Evolutionary conservation across 2,329 filamentous ascomycete species (phyloP).

Genomic region (Clonostachys rhizophaga): DNA sequence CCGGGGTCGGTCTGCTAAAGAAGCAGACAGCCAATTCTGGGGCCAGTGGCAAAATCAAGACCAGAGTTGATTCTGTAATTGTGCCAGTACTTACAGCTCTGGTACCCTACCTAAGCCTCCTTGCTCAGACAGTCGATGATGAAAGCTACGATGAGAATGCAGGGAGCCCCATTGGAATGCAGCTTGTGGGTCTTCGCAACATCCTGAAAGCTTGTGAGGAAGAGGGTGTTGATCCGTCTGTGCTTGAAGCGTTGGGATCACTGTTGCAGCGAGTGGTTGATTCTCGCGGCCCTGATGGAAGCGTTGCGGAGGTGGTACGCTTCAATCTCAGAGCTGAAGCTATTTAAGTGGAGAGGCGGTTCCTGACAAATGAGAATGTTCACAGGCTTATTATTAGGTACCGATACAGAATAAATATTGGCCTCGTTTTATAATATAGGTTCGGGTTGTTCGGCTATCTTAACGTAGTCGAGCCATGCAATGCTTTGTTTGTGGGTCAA

Average conservation of each 20-base stretch:
- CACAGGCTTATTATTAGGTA: too few species aligned
- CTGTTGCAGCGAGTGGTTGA: conserved; percentile 8
- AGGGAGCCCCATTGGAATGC: conserved; percentile 18
- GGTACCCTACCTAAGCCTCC: conserved; percentile 11
- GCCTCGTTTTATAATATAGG: too few species aligned
- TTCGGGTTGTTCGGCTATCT: too few species aligned
- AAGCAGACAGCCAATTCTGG: conserved; percentile 3
- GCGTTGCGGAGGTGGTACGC: conserved; percentile 1
- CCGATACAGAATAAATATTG: too few species aligned
- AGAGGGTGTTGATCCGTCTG: conserved; percentile 10
- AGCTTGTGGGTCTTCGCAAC: conserved; percentile 11
- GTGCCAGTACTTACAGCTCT: conserved; percentile 14
- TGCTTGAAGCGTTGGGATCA: background rate
- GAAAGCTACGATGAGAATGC: conserved; percentile 12
- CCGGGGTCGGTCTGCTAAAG: conserved; percentile 14
- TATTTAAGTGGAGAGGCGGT: too few species aligned
- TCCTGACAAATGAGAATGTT: too few species aligned
- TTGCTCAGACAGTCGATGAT: conserved; percentile 12
- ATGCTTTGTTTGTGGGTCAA: too few species aligned
- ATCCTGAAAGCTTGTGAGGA: conserved; percentile 14
- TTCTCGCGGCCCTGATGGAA: conserved; percentile 4
- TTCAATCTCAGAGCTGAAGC: background rate
- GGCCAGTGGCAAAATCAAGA: background rate
- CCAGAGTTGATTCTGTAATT: conserved; percentile 6
- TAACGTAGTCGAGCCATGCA: too few species aligned